These are phyloP conservation scores for Persicaria maculosa DNA, from an alignment of 148 eudicot genomes.

Conservation along the genomic window DNA sequence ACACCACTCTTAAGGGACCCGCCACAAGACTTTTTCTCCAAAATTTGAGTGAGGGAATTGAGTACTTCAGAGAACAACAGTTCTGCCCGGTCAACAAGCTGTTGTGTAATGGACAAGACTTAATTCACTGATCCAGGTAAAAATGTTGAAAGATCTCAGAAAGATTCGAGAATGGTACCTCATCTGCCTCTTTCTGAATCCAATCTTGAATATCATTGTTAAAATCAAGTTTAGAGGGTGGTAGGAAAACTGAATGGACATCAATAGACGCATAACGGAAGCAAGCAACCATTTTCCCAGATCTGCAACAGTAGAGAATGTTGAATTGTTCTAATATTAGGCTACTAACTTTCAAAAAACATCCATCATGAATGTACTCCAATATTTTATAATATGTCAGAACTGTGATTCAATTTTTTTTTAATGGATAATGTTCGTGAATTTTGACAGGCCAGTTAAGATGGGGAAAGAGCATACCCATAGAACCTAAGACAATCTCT, in stretches of 20 bases:
- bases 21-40: conserved; percentile 37
- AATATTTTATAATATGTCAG: background rate
- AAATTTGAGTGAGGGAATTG: conserved; percentile 57
- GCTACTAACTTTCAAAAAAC: background rate
- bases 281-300: conserved; percentile 98
- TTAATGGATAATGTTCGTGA: background rate
- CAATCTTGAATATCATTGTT: conserved; percentile 65
- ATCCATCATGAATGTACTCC: background rate
- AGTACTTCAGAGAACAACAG: conserved; percentile 69
- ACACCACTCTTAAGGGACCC: conserved; percentile 23
- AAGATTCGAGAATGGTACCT: conserved; percentile 38
- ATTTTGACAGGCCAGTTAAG: background rate
- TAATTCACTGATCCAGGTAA: background rate
- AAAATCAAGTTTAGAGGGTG: conserved; percentile 81
- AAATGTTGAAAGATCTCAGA: background rate
- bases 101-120: conserved; percentile 14
- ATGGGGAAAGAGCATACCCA: conserved; percentile 44
- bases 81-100: conserved; percentile 69
- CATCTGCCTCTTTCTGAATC: conserved; percentile 71
- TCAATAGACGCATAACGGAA: conserved; percentile 97
- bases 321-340: background rate
- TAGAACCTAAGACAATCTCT: conserved; percentile 95
- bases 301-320: conserved; percentile 34
- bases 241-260: conserved; percentile 86
- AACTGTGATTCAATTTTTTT: background rate